Evolutionary conservation across 768 basidiomycete genomes (phyloP).

Genomic region (Sarcodon aspratus): DNA sequence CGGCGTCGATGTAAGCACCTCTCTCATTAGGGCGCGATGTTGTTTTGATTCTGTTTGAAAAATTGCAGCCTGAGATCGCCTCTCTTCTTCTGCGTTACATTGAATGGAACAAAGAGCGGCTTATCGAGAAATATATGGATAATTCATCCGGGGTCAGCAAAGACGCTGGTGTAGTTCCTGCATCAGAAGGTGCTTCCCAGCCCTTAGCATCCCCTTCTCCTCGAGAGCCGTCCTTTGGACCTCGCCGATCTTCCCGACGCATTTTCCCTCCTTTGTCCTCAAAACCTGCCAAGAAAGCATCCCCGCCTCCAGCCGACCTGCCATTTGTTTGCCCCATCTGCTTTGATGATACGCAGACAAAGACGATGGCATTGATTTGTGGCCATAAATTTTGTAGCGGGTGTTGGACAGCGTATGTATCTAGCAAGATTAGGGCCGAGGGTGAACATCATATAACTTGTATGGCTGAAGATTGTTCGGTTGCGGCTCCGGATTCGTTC

Average conservation of each 20-base stretch:
- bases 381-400: conserved; percentile 74
- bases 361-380: conserved; percentile 66
- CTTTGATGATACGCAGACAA: conserved; percentile 50
- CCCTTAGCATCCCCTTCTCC: conserved; percentile 21
- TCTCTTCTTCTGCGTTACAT: conserved; percentile 71
- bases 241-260: conserved; percentile 14
- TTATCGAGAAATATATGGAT: conserved; percentile 97
- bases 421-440: conserved; percentile 75
- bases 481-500: conserved; percentile 55
- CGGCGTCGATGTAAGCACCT: conserved; percentile 69
- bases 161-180: conserved; percentile 12
- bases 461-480: conserved; percentile 70
- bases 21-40: neutral
- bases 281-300: conserved; percentile 6
- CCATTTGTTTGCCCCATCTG: conserved; percentile 90
- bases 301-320: conserved; percentile 19
- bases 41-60: conserved; percentile 1
- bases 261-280: conserved; percentile 11
- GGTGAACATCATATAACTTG: conserved; percentile 64
- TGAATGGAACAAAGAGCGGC: conserved; percentile 92
- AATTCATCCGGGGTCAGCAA: conserved; percentile 54
- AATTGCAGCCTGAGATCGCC: conserved; percentile 50
- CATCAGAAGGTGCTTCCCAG: conserved; percentile 56
- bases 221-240: conserved; percentile 10
- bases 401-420: conserved; percentile 78